Evolutionary conservation across 2,329 filamentous ascomycete species (phyloP).

Genomic region (Rutstroemia sp.): DNA sequence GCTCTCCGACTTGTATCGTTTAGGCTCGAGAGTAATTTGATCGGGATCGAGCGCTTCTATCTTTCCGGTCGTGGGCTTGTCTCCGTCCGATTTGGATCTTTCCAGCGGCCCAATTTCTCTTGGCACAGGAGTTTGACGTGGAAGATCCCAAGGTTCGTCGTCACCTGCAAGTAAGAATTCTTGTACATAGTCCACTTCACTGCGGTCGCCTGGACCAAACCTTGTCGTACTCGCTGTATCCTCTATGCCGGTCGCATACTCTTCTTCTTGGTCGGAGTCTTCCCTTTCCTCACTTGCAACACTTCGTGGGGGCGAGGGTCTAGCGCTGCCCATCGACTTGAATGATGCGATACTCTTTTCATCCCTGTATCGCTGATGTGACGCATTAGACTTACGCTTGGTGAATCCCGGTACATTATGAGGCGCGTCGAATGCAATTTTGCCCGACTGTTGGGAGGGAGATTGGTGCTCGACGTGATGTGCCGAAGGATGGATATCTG

Average conservation of each 20-base stretch:
- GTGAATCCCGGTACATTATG: not conserved
- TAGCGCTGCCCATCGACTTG: constrained; percentile 1
- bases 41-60: constrained; percentile 1
- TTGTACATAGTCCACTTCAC: constrained; percentile 1
- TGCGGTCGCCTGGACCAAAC: constrained; percentile 3
- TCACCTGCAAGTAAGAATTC: constrained; percentile 6
- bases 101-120: not conserved
- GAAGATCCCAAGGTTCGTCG: constrained; percentile 7
- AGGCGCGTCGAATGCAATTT: not conserved
- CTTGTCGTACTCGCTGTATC: constrained; percentile 2
- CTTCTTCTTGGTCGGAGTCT: constrained; percentile 2
- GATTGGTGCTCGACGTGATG: not conserved
- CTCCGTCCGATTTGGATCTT: not conserved
- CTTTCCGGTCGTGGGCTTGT: not conserved
- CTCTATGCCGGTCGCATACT: constrained; percentile 3
- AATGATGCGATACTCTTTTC: constrained; percentile 6
- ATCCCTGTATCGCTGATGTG: not conserved
- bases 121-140: constrained; percentile 1
- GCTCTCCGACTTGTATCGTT: constrained; percentile 1
- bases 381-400: constrained; percentile 4
- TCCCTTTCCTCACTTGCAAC: constrained; percentile 1
- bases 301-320: not conserved
- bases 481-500: not conserved
- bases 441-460: not conserved
- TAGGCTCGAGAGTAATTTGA: constrained; percentile 7